phyloP scores from a whole-genome alignment of 768 basidiomycete species.

The Trametes villosa region DNA sequence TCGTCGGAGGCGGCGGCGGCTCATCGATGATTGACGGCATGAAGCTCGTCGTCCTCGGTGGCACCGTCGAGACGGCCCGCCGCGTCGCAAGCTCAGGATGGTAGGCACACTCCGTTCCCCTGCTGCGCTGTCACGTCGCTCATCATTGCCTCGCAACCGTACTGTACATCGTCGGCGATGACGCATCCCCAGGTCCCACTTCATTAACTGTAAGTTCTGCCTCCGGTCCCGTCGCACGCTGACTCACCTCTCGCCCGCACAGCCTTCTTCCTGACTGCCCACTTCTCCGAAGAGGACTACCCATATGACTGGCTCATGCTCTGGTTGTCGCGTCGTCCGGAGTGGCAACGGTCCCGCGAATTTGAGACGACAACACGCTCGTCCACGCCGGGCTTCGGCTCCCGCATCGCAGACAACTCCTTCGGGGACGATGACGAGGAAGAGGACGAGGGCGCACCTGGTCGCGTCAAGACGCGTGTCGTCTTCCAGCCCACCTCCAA shows the following conservation, averaged over 20 bases:
- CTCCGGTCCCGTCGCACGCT: conserved; percentile 8
- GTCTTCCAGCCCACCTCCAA: conserved; percentile 89
- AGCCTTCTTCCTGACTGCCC: conserved; percentile 78
- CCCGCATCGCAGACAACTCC: conserved; percentile 54
- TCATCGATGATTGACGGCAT: conserved; percentile 86
- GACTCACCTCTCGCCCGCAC: conserved; percentile 11
- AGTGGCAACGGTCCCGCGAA: conserved; percentile 89
- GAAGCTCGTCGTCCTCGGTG: conserved; percentile 88
- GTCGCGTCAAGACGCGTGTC: conserved; percentile 76
- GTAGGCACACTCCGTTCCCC: conserved; percentile 44
- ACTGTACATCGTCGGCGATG: conserved; percentile 7
- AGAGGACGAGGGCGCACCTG: conserved; percentile 56
- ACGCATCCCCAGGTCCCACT: conserved; percentile 63
- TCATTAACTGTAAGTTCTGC: conserved; percentile 76
- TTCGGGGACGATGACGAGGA: conserved; percentile 60
- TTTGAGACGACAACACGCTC: conserved; percentile 87
- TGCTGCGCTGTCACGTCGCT: conserved; percentile 4
- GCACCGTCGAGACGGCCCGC: conserved; percentile 85
- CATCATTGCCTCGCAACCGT: conserved; percentile 23
- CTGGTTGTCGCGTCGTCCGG: conserved; percentile 83
- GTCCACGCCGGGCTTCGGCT: conserved; percentile 60
- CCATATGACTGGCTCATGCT: conserved; percentile 93
- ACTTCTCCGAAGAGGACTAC: conserved; percentile 89
- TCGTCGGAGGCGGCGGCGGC: conserved; percentile 73
- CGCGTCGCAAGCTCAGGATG: conserved; percentile 83